These are phyloP conservation scores for Lichtheimia hyalospora DNA, from an alignment of 371 early-diverging fungal species.

Conservation along the genomic window DNA sequence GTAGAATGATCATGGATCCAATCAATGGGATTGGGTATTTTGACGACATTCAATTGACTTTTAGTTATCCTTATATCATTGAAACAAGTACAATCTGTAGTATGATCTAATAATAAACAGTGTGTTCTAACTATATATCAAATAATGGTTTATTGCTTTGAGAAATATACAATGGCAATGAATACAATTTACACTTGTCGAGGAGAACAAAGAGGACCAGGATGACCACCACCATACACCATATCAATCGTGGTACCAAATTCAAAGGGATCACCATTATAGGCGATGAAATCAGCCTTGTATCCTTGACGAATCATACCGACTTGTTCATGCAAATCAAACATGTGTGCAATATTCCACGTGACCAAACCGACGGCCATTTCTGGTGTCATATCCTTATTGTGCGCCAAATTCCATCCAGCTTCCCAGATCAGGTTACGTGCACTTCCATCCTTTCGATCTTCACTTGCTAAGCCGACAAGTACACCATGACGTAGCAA, in stretches of 20 bases:
- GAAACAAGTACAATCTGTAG: too few relatives aligned
- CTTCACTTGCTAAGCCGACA: slow-evolving; percentile 58
- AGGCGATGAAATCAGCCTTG: slow-evolving; percentile 46
- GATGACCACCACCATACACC: slow-evolving; percentile 52
- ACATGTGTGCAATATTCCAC: slow-evolving; percentile 71
- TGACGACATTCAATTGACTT: too few relatives aligned
- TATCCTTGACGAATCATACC: slow-evolving; percentile 10
- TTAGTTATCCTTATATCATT: too few relatives aligned
- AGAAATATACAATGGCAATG: too few relatives aligned
- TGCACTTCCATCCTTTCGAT: slow-evolving; percentile 59
- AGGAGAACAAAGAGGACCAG: slow-evolving; percentile 38
- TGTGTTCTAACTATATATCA: too few relatives aligned
- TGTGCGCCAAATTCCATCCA: slow-evolving; percentile 50
- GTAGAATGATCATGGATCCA: too few relatives aligned
- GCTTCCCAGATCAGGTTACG: slow-evolving; percentile 78
- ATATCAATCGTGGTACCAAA: slow-evolving; percentile 54
- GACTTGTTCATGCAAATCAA: slow-evolving; percentile 23
- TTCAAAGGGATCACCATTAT: slow-evolving; percentile 57
- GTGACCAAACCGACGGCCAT: slow-evolving; percentile 74
- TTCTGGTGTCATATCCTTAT: slow-evolving; percentile 29
- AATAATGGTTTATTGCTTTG: too few relatives aligned
- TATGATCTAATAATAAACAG: too few relatives aligned
- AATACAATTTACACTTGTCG: slow-evolving; percentile 5
- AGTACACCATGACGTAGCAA: slow-evolving; percentile 59
- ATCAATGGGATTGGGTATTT: too few relatives aligned